Conservation (phyloP, 108 stramenopile species). For the Cyclotella cryptica region DNA sequence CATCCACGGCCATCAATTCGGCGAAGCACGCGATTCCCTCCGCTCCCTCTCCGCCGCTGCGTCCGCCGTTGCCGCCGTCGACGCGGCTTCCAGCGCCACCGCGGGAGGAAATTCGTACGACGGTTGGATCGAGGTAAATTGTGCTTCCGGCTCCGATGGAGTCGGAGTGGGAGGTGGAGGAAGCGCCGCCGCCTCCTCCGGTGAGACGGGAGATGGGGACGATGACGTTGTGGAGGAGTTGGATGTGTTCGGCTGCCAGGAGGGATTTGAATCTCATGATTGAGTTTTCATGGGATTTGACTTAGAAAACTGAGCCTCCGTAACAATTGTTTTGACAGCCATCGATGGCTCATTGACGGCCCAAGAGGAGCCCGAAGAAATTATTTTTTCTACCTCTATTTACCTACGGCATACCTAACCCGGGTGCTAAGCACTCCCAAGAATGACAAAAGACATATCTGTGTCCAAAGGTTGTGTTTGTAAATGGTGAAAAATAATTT, state of each 20-base stretch:
- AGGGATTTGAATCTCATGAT: conserved; percentile 89
- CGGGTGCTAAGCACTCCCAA: too few relatives aligned
- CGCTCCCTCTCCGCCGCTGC: conserved; percentile 29
- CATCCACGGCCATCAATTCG: conserved; percentile 65
- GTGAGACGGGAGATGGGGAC: conserved; percentile 67
- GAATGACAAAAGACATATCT: too few relatives aligned
- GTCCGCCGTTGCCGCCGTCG: conserved; percentile 30
- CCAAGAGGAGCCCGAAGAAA: too few relatives aligned
- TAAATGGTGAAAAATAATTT: too few relatives aligned
- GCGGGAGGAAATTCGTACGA: conserved; percentile 65
- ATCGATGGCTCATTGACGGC: too few relatives aligned
- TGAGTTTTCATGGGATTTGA: too few relatives aligned
- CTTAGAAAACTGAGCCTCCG: too few relatives aligned
- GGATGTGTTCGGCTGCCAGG: conserved; percentile 76
- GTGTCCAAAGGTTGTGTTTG: too few relatives aligned
- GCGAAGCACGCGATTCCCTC: conserved; percentile 85
- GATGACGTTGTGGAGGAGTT: conserved; percentile 69
- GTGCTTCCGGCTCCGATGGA: conserved; percentile 64
- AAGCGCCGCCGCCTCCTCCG: conserved; percentile 44
- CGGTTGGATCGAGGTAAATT: conserved; percentile 75
- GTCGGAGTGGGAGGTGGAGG: conserved; percentile 11
- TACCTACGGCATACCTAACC: too few relatives aligned
- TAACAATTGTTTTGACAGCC: too few relatives aligned
- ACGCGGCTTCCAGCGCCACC: conserved; percentile 44
- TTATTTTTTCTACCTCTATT: too few relatives aligned